phyloP scores from a whole-genome alignment of 2,329 filamentous ascomycete species.

The Fusarium pilosicola region DNA sequence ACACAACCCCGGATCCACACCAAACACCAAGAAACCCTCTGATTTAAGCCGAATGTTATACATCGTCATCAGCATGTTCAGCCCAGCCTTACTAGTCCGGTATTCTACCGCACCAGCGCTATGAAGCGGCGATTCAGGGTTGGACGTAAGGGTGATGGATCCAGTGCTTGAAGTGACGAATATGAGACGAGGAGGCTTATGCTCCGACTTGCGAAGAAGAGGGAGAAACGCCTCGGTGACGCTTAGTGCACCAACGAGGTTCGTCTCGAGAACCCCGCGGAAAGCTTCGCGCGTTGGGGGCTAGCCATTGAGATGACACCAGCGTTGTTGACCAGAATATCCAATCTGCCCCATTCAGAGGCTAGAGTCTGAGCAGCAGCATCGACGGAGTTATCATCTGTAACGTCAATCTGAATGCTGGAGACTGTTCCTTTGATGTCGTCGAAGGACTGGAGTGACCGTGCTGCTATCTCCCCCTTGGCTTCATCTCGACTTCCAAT shows the following conservation, averaged over 20 bases:
- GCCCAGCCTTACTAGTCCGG: constrained; percentile 5
- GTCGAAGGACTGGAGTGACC: neutral
- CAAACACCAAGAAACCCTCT: constrained; percentile 6
- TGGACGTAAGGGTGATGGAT: neutral
- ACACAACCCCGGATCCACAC: constrained; percentile 4
- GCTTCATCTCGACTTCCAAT: constrained; percentile 10
- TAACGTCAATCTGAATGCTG: constrained; percentile 4
- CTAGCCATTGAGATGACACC: neutral
- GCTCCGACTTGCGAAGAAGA: constrained; percentile 3
- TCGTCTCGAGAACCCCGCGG: neutral
- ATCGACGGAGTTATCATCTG: constrained; percentile 1
- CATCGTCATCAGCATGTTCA: constrained; percentile 17
- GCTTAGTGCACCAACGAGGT: constrained; percentile 5
- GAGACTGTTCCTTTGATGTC: constrained; percentile 17
- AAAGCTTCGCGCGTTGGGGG: constrained; percentile 8
- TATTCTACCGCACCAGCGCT: neutral
- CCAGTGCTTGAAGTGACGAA: constrained; percentile 16
- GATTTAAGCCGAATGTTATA: neutral
- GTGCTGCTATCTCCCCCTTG: constrained; percentile 5
- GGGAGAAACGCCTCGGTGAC: neutral
- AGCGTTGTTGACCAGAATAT: constrained; percentile 14
- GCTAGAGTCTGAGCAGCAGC: neutral
- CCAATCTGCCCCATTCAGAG: constrained; percentile 12
- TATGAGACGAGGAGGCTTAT: neutral
- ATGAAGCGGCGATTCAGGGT: neutral